A percentile compares a stretch with the other conserved stretches of the same genome.
Evolutionary conservation across 2,329 filamentous ascomycete species (phyloP).

Genomic region (Clarireedia homoeocarpa): DNA sequence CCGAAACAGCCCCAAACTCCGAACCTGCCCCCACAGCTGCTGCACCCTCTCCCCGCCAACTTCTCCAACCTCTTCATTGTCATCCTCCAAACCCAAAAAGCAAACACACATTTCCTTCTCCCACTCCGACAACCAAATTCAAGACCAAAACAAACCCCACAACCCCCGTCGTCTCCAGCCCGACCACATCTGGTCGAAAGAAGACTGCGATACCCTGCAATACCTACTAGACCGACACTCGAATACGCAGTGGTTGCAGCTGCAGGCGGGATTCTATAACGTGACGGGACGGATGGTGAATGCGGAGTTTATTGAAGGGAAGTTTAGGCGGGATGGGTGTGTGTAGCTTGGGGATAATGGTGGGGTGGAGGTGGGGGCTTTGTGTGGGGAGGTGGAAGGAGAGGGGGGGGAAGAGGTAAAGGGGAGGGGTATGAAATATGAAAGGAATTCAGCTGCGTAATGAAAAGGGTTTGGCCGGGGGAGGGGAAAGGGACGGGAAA

Average conservation of each 20-base stretch:
- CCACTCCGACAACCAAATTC: not conserved
- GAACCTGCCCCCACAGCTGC: too few relatives aligned
- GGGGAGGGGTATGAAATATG: not conserved
- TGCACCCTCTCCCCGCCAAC: too few relatives aligned
- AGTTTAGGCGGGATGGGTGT: slow-evolving; percentile 23
- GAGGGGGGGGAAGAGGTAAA: not conserved
- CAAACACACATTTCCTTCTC: too few relatives aligned
- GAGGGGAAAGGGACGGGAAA: not conserved
- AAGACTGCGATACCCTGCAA: slow-evolving; percentile 26
- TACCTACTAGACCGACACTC: slow-evolving; percentile 20
- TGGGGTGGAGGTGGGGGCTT: too few relatives aligned
- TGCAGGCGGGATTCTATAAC: slow-evolving; percentile 29
- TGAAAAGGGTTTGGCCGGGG: not conserved
- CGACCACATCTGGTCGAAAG: slow-evolving; percentile 21
- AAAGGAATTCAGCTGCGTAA: too few relatives aligned
- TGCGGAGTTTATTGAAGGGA: slow-evolving; percentile 25
- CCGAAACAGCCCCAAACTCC: too few relatives aligned
- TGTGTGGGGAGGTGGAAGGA: too few relatives aligned
- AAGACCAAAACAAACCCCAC: not conserved
- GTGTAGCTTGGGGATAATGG: not conserved
- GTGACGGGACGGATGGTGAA: slow-evolving; percentile 27
- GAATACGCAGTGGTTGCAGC: slow-evolving; percentile 25
- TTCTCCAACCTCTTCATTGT: too few relatives aligned
- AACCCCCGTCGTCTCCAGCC: slow-evolving; percentile 11
- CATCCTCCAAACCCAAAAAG: too few relatives aligned